These are phyloP conservation scores for Ceratobasidium theobromae DNA, from an alignment of 1,284 basidiomycete species.

Conservation along the genomic window DNA sequence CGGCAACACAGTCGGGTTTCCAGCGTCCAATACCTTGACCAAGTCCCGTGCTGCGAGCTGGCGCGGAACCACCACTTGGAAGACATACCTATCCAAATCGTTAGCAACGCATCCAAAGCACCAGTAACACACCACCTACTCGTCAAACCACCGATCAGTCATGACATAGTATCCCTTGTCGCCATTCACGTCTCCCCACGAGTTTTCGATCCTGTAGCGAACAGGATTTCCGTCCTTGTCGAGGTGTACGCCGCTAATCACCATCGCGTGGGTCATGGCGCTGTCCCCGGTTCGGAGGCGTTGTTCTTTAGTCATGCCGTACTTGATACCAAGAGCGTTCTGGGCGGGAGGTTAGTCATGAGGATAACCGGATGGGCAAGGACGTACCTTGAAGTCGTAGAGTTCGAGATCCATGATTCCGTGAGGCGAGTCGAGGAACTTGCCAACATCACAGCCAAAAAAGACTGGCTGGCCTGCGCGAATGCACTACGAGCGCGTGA, in stretches of 20 bases:
- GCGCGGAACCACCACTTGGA: conserved; percentile 85
- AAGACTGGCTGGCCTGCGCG: conserved; percentile 91
- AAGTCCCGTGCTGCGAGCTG: conserved; percentile 76
- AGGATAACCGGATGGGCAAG: too few species aligned
- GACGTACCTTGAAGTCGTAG: conserved; percentile 73
- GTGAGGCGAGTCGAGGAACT: conserved; percentile 65
- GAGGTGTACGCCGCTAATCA: conserved; percentile 89
- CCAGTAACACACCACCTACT: conserved; percentile 57
- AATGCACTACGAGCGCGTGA: conserved; percentile 55
- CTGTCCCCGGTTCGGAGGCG: conserved; percentile 81
- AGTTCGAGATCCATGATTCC: conserved; percentile 88
- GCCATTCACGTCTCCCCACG: conserved; percentile 82
- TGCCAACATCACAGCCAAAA: conserved; percentile 89
- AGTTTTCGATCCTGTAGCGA: conserved; percentile 94
- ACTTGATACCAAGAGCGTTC: conserved; percentile 58
- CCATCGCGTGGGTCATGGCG: conserved; percentile 87
- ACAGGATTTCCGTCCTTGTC: conserved; percentile 74
- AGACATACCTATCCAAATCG: conserved; percentile 62
- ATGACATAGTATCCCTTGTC: conserved; percentile 92
- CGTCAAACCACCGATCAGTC: conserved; percentile 87
- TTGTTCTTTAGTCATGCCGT: conserved; percentile 77
- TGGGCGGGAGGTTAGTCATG: too few species aligned
- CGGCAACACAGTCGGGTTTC: conserved; percentile 65
- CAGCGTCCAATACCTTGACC: conserved; percentile 73
- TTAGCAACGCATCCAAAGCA: conserved; percentile 38